Conservation (phyloP, 192 early-diverging fungal species). For the Coemansia sp. region DNA sequence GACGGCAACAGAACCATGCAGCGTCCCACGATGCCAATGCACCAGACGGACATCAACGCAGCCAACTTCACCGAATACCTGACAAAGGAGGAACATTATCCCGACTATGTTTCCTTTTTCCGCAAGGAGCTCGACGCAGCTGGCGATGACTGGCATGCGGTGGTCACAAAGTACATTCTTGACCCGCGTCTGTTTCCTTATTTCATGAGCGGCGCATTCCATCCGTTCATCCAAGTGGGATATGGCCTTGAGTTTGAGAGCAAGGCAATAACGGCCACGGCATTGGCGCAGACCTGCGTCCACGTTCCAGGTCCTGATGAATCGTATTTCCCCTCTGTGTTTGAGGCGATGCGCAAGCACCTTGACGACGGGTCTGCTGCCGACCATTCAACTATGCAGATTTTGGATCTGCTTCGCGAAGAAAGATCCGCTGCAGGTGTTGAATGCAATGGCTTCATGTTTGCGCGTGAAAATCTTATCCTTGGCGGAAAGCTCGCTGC, state of each 20-base stretch:
- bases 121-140: constrained; percentile 41
- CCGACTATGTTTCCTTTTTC: constrained; percentile 56
- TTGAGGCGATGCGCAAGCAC: constrained; percentile 11
- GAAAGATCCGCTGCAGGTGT: constrained; percentile 32
- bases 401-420: constrained; percentile 31
- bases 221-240: constrained; percentile 65
- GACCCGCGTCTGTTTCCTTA: constrained; percentile 46
- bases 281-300: constrained; percentile 54
- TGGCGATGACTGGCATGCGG: constrained; percentile 39
- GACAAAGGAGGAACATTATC: constrained; percentile 44
- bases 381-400: constrained; percentile 33
- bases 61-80: constrained; percentile 41
- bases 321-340: constrained; percentile 17
- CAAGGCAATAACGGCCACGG: constrained; percentile 55
- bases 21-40: constrained; percentile 18
- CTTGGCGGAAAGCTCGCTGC: constrained; percentile 8
- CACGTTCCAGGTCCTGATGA: constrained; percentile 12
- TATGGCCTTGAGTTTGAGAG: constrained; percentile 64
- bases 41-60: constrained; percentile 33
- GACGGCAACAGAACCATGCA: constrained; percentile 32
- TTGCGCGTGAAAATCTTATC: neutral
- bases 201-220: constrained; percentile 55
- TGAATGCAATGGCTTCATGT: constrained; percentile 1
- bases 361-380: neutral
- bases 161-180: constrained; percentile 50